Conservation (phyloP, 2,329 filamentous ascomycete genomes). For the Allantophomopsis lycopodina region DNA sequence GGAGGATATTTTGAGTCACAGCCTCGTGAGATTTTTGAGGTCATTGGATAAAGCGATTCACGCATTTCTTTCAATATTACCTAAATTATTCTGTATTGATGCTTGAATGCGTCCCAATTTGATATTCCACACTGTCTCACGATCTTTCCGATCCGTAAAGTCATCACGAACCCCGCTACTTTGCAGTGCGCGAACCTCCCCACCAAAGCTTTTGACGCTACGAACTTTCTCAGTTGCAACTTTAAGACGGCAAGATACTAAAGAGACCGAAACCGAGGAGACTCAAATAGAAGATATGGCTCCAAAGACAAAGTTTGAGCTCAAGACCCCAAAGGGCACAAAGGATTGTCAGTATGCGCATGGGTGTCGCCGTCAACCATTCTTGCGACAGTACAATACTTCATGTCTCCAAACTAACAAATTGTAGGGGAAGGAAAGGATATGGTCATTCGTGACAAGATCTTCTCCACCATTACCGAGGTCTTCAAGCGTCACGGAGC, state of each 20-base stretch:
- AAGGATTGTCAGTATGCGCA: constrained; percentile 52
- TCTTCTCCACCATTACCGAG: constrained; percentile 61
- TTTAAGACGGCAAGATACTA: constrained; percentile 6
- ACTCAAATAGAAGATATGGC: constrained; percentile 12
- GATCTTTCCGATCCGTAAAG: constrained; percentile 15
- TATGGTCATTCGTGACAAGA: constrained; percentile 69
- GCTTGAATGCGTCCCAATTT: no score
- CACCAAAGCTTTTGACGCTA: constrained; percentile 2
- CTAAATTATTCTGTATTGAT: no score
- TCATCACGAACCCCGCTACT: constrained; percentile 10
- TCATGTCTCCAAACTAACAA: constrained; percentile 9
- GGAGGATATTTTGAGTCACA: no score
- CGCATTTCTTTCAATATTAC: no score
- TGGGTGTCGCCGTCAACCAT: constrained; percentile 2
- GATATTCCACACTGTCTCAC: constrained; percentile 5
- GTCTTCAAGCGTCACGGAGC: constrained; percentile 78
- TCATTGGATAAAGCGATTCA: no score
- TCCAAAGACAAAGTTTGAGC: constrained; percentile 41
- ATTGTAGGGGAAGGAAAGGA: constrained; percentile 54
- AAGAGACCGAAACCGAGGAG: no score
- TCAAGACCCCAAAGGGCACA: constrained; percentile 86
- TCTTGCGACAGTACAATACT: constrained; percentile 2
- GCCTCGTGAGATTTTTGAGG: no score
- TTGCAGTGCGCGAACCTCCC: not conserved
- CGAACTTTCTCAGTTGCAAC: constrained; percentile 5